These are phyloP conservation scores for Phytopythium helicoides DNA, from an alignment of 352 stramenopile species.

Conservation along the genomic window DNA sequence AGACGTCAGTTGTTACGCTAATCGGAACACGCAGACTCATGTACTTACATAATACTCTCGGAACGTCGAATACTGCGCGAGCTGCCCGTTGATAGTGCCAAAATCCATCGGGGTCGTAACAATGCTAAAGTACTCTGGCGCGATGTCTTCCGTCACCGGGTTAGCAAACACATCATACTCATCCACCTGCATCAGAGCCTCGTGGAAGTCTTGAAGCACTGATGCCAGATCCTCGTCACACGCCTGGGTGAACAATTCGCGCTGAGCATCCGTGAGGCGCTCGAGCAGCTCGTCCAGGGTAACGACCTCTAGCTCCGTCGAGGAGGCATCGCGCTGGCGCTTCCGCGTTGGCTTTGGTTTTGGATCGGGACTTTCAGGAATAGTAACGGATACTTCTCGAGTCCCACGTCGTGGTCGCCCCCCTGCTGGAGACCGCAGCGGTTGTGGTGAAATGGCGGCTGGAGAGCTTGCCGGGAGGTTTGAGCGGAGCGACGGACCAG, in stretches of 20 bases:
- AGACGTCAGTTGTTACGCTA: too few relatives aligned
- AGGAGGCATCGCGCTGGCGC: slow-evolving; percentile 29
- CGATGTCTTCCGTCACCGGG: slow-evolving; percentile 88
- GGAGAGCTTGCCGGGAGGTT: too few relatives aligned
- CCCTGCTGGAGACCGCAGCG: too few relatives aligned
- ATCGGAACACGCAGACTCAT: too few relatives aligned
- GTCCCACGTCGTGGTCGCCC: slow-evolving; percentile 18
- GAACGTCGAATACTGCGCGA: slow-evolving; percentile 71
- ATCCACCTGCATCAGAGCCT: slow-evolving; percentile 74
- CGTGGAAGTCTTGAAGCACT: slow-evolving; percentile 71
- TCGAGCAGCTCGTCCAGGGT: slow-evolving; percentile 44
- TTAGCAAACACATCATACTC: slow-evolving; percentile 80
- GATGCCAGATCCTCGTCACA: slow-evolving; percentile 53
- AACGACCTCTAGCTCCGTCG: slow-evolving; percentile 31
- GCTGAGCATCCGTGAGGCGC: slow-evolving; percentile 47
- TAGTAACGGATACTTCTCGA: slow-evolving; percentile 18
- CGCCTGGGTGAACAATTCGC: slow-evolving; percentile 46
- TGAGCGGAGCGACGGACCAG: too few relatives aligned
- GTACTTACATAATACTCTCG: slow-evolving; percentile 80
- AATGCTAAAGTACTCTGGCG: slow-evolving; percentile 91
- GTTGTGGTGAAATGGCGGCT: neutral
- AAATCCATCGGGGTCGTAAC: slow-evolving; percentile 93
- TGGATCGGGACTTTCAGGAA: neutral
- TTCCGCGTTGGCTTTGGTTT: slow-evolving; percentile 18
- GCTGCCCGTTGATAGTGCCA: slow-evolving; percentile 87